Percentiles rank a stretch among this genome's conserved stretches.
Conservation (phyloP, 345 rosid species). For the Eucalyptus cladocalyx region DNA sequence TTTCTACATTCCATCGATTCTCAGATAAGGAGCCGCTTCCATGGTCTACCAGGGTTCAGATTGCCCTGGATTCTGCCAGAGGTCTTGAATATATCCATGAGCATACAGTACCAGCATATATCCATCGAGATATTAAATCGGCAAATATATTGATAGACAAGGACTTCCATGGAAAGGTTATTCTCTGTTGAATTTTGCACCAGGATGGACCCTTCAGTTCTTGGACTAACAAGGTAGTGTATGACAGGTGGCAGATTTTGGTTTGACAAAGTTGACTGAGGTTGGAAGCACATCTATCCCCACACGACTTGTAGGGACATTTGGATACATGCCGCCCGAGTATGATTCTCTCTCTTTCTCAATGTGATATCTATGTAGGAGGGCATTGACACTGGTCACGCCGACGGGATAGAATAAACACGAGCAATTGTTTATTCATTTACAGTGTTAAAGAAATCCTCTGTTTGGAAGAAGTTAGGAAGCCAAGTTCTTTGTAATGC, state of each 20-base stretch:
- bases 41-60: slow-evolving; percentile 85
- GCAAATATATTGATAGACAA: slow-evolving; percentile 93
- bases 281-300: slow-evolving; percentile 60
- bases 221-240: not conserved
- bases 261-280: slow-evolving; percentile 80
- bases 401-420: not conserved
- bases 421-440: not conserved
- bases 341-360: slow-evolving; percentile 16
- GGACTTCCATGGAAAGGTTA: slow-evolving; percentile 78
- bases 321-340: slow-evolving; percentile 99
- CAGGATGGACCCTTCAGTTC: not conserved
- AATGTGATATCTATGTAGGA: not conserved
- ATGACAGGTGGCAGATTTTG: slow-evolving; percentile 91
- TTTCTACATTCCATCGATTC: slow-evolving; percentile 3
- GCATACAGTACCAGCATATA: slow-evolving; percentile 96
- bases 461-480: not conserved
- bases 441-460: not conserved
- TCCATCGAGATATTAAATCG: slow-evolving; percentile 92
- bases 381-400: not conserved
- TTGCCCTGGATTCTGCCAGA: slow-evolving; percentile 97
- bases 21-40: slow-evolving; percentile 67
- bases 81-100: slow-evolving; percentile 97
- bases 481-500: not conserved
- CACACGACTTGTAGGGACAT: slow-evolving; percentile 86
- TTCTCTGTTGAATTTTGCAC: not conserved